phyloP scores from a whole-genome alignment of 2,329 filamentous ascomycete species.

The Xylaria sp. region DNA sequence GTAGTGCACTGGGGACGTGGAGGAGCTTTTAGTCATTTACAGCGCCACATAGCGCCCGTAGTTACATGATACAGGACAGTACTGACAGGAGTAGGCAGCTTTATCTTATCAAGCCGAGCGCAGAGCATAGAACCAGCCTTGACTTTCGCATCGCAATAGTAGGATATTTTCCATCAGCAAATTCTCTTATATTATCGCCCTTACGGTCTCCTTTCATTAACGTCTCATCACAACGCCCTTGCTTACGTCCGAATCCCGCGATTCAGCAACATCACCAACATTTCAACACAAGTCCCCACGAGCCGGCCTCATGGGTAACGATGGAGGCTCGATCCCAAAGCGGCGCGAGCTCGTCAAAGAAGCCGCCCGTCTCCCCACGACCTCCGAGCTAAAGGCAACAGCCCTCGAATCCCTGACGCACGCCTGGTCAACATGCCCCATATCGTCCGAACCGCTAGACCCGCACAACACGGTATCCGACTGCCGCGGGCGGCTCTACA shows the following conservation, averaged over 20 bases:
- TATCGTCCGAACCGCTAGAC: slow-evolving; percentile 81
- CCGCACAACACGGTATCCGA: slow-evolving; percentile 83
- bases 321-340: slow-evolving; percentile 95
- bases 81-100: slow-evolving; percentile 26
- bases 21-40: too few species aligned
- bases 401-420: slow-evolving; percentile 87
- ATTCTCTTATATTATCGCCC: background rate
- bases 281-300: background rate
- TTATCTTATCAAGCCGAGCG: slow-evolving; percentile 42
- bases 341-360: slow-evolving; percentile 96
- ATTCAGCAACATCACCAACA: slow-evolving; percentile 2
- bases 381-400: slow-evolving; percentile 88
- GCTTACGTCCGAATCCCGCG: background rate
- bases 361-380: slow-evolving; percentile 82
- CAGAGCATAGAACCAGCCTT: background rate
- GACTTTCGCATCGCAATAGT: background rate
- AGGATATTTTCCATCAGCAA: background rate
- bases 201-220: background rate
- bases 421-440: slow-evolving; percentile 85
- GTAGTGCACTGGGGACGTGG: too few species aligned
- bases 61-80: too few species aligned
- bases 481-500: slow-evolving; percentile 85
- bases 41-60: slow-evolving; percentile 1
- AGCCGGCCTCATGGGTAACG: slow-evolving; percentile 81
- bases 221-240: too few species aligned